A percentile compares a stretch with the other conserved stretches of the same genome.
These are phyloP conservation scores for Moniliophthora roreri DNA, from an alignment of 1,284 basidiomycete genomes.

Conservation along the genomic window DNA sequence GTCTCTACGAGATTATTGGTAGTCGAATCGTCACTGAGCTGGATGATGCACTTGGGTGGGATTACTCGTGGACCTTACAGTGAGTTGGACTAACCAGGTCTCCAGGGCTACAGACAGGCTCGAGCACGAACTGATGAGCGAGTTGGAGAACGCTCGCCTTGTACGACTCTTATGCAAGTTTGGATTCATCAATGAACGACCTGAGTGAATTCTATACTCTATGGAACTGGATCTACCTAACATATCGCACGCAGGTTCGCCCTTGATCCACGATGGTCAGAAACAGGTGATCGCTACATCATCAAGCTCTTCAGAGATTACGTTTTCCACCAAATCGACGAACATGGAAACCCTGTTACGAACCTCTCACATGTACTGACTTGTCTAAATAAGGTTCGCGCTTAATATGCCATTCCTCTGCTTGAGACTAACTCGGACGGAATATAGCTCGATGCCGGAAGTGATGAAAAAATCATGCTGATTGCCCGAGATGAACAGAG, in stretches of 20 bases:
- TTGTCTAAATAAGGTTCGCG: constrained; percentile 82
- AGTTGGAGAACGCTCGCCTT: constrained; percentile 97
- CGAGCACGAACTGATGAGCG: constrained; percentile 83
- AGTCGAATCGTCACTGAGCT: constrained; percentile 78
- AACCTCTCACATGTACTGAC: constrained; percentile 91
- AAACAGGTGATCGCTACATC: constrained; percentile 97
- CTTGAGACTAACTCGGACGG: not conserved
- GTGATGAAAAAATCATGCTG: constrained; percentile 94
- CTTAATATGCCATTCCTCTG: not conserved
- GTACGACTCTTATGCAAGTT: constrained; percentile 92
- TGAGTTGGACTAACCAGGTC: not conserved
- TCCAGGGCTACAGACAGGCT: constrained; percentile 79
- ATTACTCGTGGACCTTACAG: constrained; percentile 9
- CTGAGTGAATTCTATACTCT: constrained; percentile 64
- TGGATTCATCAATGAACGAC: constrained; percentile 97
- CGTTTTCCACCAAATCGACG: constrained; percentile 97
- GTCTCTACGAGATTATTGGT: constrained; percentile 80
- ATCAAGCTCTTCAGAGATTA: constrained; percentile 98
- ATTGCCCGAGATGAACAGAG: constrained; percentile 94
- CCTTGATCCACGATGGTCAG: constrained; percentile 94
- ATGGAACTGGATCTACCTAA: constrained; percentile 6
- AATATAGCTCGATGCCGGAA: constrained; percentile 82
- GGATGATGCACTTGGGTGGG: constrained; percentile 79
- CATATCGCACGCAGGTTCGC: constrained; percentile 67
- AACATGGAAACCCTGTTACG: constrained; percentile 86